phyloP scores from a whole-genome alignment of 306 rosid species.

The Malus orientalis region DNA sequence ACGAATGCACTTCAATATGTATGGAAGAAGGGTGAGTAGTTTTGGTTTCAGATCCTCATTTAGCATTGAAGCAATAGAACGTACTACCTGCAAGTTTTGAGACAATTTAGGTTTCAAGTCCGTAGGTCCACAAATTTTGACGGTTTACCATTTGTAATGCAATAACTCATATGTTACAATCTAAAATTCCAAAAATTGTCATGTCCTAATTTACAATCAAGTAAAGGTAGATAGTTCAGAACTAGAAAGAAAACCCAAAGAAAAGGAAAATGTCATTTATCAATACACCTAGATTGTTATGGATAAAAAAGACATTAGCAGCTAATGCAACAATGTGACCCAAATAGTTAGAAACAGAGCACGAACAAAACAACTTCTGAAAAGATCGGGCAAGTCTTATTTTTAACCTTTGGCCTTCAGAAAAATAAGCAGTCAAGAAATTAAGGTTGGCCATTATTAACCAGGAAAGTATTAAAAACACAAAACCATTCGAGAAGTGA shows the following conservation, averaged over 20 bases:
- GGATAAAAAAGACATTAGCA: background rate
- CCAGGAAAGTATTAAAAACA: background rate
- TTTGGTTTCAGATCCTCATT: slow-evolving; percentile 70
- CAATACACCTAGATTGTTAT: background rate
- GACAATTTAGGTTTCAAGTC: background rate
- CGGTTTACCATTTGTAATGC: background rate
- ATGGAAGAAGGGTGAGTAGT: slow-evolving; percentile 77
- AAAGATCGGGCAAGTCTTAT: background rate
- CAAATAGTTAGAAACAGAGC: background rate
- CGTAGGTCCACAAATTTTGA: background rate
- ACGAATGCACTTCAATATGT: slow-evolving; percentile 67
- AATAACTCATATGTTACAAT: background rate
- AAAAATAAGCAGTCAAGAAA: background rate
- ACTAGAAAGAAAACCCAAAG: background rate
- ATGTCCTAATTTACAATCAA: background rate
- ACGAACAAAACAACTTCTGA: background rate
- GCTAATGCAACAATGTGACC: background rate
- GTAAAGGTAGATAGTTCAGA: background rate
- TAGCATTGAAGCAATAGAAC: slow-evolving; percentile 72
- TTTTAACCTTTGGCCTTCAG: background rate
- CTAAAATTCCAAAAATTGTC: background rate
- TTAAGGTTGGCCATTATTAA: background rate
- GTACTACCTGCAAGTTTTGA: slow-evolving; percentile 58
- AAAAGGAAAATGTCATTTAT: background rate
- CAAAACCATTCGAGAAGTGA: background rate